These are phyloP conservation scores for Sporothrix euskadiensis DNA, from an alignment of 2,329 filamentous ascomycete genomes.

Conservation along the genomic window DNA sequence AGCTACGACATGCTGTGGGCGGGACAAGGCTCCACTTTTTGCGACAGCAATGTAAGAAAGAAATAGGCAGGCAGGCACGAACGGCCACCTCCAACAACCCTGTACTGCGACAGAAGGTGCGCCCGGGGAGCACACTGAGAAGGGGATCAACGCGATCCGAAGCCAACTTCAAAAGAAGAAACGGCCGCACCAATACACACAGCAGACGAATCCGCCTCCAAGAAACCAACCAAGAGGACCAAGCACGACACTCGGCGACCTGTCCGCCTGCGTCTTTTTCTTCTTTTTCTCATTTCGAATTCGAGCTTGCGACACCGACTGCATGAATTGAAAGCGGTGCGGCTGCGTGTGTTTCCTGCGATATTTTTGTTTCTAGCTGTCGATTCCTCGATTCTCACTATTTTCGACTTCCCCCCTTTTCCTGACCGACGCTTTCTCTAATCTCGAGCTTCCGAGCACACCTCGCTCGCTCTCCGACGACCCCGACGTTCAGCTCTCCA, in stretches of 20 bases:
- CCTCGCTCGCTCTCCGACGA: not conserved
- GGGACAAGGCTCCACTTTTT: conserved; percentile 22
- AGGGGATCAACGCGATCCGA: conserved; percentile 17
- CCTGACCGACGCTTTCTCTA: not conserved
- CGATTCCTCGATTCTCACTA: not conserved
- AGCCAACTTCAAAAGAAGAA: conserved; percentile 19
- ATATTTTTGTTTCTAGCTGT: not conserved
- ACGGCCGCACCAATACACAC: conserved; percentile 3
- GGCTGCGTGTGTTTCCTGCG: not conserved
- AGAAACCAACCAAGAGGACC: not conserved
- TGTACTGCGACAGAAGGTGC: not conserved
- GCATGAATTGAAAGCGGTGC: not conserved
- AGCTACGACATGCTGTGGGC: conserved; percentile 27
- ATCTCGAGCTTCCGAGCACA: not conserved
- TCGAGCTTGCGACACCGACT: not conserved
- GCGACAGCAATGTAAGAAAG: conserved; percentile 15
- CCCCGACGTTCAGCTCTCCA: not conserved
- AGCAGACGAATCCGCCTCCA: conserved; percentile 14
- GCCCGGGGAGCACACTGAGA: not conserved
- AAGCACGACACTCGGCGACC: conserved; percentile 10
- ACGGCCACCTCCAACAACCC: not conserved
- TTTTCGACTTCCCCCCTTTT: conserved; percentile 4
- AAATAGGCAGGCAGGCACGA: conserved; percentile 14
- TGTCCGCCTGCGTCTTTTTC: conserved; percentile 6
- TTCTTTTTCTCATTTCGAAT: not conserved